Base-by-base conservation (phyloP, 169 alveolate genomes). In the Plasmodium falciparum region DNA sequence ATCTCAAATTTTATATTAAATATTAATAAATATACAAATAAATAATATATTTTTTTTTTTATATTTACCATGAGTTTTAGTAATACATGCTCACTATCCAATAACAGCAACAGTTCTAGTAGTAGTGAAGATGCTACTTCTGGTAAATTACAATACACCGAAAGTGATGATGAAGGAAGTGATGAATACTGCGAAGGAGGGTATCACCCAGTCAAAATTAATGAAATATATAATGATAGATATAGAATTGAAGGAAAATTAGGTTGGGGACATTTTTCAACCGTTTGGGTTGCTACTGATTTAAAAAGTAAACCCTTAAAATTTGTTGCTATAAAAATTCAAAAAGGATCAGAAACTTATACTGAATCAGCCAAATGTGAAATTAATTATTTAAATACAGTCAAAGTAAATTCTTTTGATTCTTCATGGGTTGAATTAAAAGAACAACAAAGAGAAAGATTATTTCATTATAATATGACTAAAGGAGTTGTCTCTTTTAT, bases 211-310 rank as follows among this genome's bases (percentile, higher is more conserved):
- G 99, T 97, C 11, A 96, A 95, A 78, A 93, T 97, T 56, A 99
- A 99, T 22, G 99, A 99, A 91, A 94, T 98, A 17, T 96, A 98
- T 83, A 86, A 95, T 43, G 96, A 95, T 47, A 95, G 99, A 71
- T 99, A 99, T 92, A 96, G 98, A 54, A 96, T 98, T 43, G 98
- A 98, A 90, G 97, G 99, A 80, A 99, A 99, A 93, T 95, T 99
- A 62, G 99, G 99, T 7, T 98, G 99, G 99, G 99, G 99, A 7
- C 99, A 98, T 90, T 99, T 99, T 95, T 97, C 99, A 54, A 99
- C 99, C 0, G 99, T 98, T 20, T 99, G 99, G 99, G 96, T 99
- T 45, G 98, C 99, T n/a, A 94, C 97, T 39, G 99, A 98, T 92
- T 89, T 93, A 58, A 71, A 90, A 73, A 90, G 92, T 26, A 95